phyloP scores from a whole-genome alignment of 2,329 filamentous ascomycete genomes.

The Escovopsis sp. region DNA sequence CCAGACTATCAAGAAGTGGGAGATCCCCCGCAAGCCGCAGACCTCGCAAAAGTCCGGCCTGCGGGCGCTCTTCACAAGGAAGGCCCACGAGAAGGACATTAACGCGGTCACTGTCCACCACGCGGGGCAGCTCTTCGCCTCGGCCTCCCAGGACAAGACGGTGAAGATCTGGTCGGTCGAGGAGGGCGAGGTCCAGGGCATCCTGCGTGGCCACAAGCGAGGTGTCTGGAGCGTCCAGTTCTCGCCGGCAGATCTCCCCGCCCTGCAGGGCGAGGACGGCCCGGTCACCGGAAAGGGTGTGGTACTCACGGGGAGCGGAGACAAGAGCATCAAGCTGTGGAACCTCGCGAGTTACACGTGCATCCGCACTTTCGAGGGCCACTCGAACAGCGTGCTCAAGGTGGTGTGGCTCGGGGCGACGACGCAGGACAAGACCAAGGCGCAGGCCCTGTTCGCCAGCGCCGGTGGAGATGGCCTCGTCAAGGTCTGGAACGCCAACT shows the following conservation, averaged over 20 bases:
- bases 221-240: conserved; percentile 96
- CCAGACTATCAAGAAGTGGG: conserved; percentile 89
- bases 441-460: conserved; percentile 59
- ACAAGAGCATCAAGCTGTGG: conserved; percentile 95
- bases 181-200: conserved; percentile 79
- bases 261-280: conserved; percentile 55
- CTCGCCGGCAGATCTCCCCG: conserved; percentile 61
- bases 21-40: conserved; percentile 46
- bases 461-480: conserved; percentile 89
- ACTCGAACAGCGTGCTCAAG: conserved; percentile 90
- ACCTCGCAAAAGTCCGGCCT: conserved; percentile 34
- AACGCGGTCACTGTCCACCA: conserved; percentile 79
- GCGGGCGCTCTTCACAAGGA: conserved; percentile 68
- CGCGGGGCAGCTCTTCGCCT: conserved; percentile 69
- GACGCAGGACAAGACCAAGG: conserved; percentile 35
- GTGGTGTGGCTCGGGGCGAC: conserved; percentile 65
- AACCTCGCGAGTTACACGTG: conserved; percentile 84
- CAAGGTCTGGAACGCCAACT: conserved; percentile 86
- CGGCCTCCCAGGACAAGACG: conserved; percentile 88
- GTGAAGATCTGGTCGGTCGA: conserved; percentile 93
- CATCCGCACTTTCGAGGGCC: conserved; percentile 85
- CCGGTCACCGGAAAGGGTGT: conserved; percentile 65
- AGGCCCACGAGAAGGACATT: conserved; percentile 97
- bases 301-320: conserved; percentile 78
- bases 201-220: conserved; percentile 80